Percentiles rank a stretch among this genome's conserved stretches.
phyloP scores from a whole-genome alignment of 306 rosid species.

The Albizia julibrissin region DNA sequence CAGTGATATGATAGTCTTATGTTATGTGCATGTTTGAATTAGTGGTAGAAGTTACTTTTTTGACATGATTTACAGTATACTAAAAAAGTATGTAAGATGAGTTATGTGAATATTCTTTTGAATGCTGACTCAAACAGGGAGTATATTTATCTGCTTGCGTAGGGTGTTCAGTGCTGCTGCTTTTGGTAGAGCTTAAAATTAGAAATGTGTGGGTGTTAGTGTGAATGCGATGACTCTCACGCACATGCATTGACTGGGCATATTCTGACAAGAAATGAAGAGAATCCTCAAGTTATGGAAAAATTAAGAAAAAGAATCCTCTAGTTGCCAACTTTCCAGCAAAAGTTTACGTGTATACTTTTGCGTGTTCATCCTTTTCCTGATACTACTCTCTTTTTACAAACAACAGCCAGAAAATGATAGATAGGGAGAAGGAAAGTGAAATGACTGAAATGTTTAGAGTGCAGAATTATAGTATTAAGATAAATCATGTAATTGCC shows the following conservation, averaged over 20 bases:
- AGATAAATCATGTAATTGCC: too few species aligned
- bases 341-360: constrained; percentile 51
- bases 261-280: constrained; percentile 37
- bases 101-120: too few species aligned
- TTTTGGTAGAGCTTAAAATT: not conserved
- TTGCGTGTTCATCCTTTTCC: constrained; percentile 26
- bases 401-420: not conserved
- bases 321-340: constrained; percentile 62
- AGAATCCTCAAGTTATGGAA: constrained; percentile 26
- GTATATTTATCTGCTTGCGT: not conserved
- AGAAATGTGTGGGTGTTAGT: not conserved
- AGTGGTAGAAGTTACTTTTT: too few species aligned
- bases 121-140: too few species aligned
- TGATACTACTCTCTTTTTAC: not conserved
- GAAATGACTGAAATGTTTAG: too few species aligned
- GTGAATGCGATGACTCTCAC: constrained; percentile 23
- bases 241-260: constrained; percentile 39
- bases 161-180: not conserved
- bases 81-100: too few species aligned
- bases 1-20: not conserved
- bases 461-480: too few species aligned
- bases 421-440: not conserved
- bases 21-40: too few species aligned
- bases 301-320: constrained; percentile 8
- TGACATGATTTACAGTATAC: too few species aligned